Base-by-base conservation (phyloP, 2,329 filamentous ascomycete species). In the Beauveria pseudobassiana region DNA sequence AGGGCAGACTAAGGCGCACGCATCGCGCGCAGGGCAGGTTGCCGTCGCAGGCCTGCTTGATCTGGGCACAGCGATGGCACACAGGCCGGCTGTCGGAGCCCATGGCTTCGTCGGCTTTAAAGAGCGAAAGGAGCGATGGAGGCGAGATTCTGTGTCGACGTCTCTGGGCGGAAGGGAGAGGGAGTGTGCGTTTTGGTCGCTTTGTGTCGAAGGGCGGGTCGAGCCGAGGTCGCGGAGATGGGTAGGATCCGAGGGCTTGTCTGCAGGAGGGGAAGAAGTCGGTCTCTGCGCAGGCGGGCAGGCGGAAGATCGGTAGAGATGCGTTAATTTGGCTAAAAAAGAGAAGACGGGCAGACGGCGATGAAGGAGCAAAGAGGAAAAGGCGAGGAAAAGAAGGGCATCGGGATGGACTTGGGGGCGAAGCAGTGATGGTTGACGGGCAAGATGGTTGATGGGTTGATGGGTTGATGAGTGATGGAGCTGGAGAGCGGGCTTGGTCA, bases 41-140 rank as follows among this genome's bases (percentile, higher is more conserved):
- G 62, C 72, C 72, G 61, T 72, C 68, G 63, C 72, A 74, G 50
- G 70, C 72, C 65, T 74, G 72, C 61, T 74, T 74, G 63, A 74
- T 74, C 65, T 73, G 69, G 26, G 72, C 71, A 56, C 72, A 74
- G 65, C 72, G 72, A 45, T 70, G 66, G 63, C 72, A 74, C 22
- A 72, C 71, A 26, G 69, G 67, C 28, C 69, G 65, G 56, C 64
- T 68, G 24, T 71, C 69, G 59, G 67, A 64, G 60, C 69, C 70
- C 70, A 71, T 71, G 49, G 60, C 42, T 57, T 28, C 12, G 40
- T 53, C 54, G 24, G 12, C 14, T 7, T 3, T 12, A 16, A 16
- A 24, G n/a, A 12, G n/a, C 20, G 18, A 26, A 16, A 10, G 10
- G 26, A 46, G 20, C 30, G 52, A 45, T 26, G 50, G 28, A 16